These are phyloP conservation scores for Aquilaria agallochum DNA, from an alignment of 441 rosid genomes.

Conservation along the genomic window DNA sequence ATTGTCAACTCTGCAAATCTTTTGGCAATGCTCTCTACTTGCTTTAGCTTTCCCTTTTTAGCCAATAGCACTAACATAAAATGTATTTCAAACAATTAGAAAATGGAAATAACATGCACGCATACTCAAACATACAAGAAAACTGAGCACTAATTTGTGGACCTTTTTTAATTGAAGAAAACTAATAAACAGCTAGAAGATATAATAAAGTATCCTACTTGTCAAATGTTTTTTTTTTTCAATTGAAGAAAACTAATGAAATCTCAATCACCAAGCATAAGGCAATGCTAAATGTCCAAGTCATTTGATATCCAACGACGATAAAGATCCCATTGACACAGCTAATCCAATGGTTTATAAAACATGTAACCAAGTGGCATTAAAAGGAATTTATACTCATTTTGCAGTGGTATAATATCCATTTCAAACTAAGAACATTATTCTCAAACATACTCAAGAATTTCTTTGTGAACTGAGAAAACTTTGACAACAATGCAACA, in stretches of 20 bases:
- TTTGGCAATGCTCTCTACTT: constrained; percentile 52
- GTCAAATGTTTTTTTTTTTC: no score
- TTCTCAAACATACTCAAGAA: constrained; percentile 58
- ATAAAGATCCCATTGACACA: neutral
- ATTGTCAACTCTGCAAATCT: constrained; percentile 69
- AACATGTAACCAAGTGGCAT: no score
- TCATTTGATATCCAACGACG: neutral
- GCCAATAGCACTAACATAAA: constrained; percentile 54
- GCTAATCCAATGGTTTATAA: no score
- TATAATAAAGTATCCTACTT: no score
- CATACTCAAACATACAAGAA: no score
- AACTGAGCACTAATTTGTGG: no score
- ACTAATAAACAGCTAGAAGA: no score
- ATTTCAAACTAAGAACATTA: neutral
- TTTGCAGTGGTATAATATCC: neutral
- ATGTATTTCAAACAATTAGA: neutral
- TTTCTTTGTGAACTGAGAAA: constrained; percentile 57
- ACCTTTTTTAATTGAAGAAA: no score
- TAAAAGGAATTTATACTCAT: neutral
- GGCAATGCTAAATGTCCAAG: no score
- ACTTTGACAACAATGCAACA: constrained; percentile 30
- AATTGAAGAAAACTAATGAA: no score
- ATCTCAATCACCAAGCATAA: no score
- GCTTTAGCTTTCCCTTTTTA: constrained; percentile 70
- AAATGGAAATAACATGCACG: neutral